Percentiles rank a stretch among this genome's conserved stretches.
Conservation (phyloP, 192 early-diverging fungal species). For the Umbelopsis ramanniana region DNA sequence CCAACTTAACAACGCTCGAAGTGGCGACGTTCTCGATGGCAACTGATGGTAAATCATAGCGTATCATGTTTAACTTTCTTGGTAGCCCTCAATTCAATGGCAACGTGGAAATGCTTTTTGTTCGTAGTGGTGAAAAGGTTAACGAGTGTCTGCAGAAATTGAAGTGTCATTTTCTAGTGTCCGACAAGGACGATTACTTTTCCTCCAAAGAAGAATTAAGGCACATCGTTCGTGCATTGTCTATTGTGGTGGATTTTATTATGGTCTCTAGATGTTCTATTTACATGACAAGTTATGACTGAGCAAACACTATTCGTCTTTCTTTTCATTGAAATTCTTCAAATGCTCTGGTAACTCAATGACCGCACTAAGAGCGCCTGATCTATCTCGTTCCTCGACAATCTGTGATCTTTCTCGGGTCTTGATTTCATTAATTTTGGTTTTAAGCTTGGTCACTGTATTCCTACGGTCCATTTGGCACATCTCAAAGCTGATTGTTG, state of each 20-base stretch:
- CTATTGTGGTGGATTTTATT: not conserved
- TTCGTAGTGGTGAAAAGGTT: too few species aligned
- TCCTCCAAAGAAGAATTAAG: too few species aligned
- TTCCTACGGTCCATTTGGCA: conserved; percentile 43
- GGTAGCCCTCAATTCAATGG: too few species aligned
- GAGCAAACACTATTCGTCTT: not conserved
- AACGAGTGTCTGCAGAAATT: too few species aligned
- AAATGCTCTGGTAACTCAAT: conserved; percentile 27
- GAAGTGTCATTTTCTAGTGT: too few species aligned
- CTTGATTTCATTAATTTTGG: conserved; percentile 38
- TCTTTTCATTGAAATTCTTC: conserved; percentile 2
- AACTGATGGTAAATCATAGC: too few species aligned
- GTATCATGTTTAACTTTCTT: too few species aligned
- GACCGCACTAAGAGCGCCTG: conserved; percentile 36
- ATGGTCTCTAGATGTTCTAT: not conserved
- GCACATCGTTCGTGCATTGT: too few species aligned
- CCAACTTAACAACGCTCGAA: too few species aligned
- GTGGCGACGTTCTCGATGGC: too few species aligned
- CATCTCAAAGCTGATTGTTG: conserved; percentile 39
- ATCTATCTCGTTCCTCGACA: conserved; percentile 32
- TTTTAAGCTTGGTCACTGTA: conserved; percentile 30
- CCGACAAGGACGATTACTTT: too few species aligned
- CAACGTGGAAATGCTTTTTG: too few species aligned
- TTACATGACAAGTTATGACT: not conserved
- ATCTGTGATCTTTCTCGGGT: conserved; percentile 23